A percentile compares a stretch with the other conserved stretches of the same genome.
Conservation (phyloP, 2,329 filamentous ascomycete genomes). For the Fusarium xylarioides region DNA sequence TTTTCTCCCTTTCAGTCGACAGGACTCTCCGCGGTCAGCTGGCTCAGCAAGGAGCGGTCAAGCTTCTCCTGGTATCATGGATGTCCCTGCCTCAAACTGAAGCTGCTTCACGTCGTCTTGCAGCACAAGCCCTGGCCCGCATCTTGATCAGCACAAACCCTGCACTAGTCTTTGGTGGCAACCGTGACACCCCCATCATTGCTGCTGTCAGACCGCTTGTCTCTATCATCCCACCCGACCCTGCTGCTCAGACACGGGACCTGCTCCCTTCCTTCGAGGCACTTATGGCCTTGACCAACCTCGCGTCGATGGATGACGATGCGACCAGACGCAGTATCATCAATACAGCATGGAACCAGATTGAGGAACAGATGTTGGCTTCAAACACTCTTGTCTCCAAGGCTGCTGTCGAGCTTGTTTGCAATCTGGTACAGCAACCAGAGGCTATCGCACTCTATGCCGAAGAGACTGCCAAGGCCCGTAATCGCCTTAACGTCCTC, state of each 20-base stretch:
- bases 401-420: conserved; percentile 87
- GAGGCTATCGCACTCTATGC: conserved; percentile 75
- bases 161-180: conserved; percentile 81
- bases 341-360: conserved; percentile 73
- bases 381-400: conserved; percentile 80
- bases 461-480: conserved; percentile 71
- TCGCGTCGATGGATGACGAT: conserved; percentile 80
- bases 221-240: conserved; percentile 74
- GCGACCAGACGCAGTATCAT: conserved; percentile 75
- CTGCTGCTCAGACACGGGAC: conserved; percentile 71
- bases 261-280: conserved; percentile 90
- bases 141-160: conserved; percentile 90
- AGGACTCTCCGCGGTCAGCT: conserved; percentile 78
- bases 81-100: conserved; percentile 66
- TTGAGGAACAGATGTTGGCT: conserved; percentile 86
- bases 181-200: conserved; percentile 75
- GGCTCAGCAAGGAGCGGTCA: conserved; percentile 93
- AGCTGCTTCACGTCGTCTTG: conserved; percentile 60
- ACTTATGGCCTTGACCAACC: conserved; percentile 90
- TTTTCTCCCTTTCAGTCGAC: conserved; percentile 81
- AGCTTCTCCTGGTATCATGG: conserved; percentile 79
- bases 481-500: conserved; percentile 81
- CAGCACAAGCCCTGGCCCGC: conserved; percentile 83
- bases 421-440: conserved; percentile 82
- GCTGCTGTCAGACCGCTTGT: conserved; percentile 86